Conservation (phyloP, 2,329 filamentous ascomycete species). For the Lachnellula arida region DNA sequence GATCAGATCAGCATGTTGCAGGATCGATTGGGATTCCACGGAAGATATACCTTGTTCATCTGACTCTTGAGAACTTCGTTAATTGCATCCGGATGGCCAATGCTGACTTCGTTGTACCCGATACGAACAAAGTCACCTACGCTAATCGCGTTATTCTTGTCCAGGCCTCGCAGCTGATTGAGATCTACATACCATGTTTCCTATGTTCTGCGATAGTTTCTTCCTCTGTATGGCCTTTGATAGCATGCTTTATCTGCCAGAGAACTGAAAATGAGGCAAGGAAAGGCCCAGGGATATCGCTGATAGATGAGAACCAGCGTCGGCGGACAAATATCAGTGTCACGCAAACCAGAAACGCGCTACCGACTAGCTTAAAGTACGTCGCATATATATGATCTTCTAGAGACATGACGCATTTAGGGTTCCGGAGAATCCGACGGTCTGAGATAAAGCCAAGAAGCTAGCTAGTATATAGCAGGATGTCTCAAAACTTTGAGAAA, state of each 20-base stretch:
- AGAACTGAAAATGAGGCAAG: slow-evolving; percentile 36
- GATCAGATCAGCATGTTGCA: not conserved
- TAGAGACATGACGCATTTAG: not conserved
- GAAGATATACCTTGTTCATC: slow-evolving; percentile 31
- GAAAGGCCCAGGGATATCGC: slow-evolving; percentile 39
- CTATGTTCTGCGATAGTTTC: slow-evolving; percentile 35
- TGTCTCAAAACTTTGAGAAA: too few relatives aligned
- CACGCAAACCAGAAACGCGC: not conserved
- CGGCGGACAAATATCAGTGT: not conserved
- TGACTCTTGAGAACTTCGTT: slow-evolving; percentile 33
- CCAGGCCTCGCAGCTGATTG: not conserved
- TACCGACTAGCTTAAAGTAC: not conserved
- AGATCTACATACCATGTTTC: slow-evolving; percentile 32
- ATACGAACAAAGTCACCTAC: slow-evolving; percentile 40
- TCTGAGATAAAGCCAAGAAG: too few relatives aligned
- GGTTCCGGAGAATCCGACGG: too few relatives aligned
- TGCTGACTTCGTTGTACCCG: slow-evolving; percentile 37
- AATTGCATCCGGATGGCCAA: slow-evolving; percentile 40
- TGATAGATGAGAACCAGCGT: slow-evolving; percentile 20
- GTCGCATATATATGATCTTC: not conserved
- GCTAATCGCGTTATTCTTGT: not conserved
- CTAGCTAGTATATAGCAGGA: too few relatives aligned
- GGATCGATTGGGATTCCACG: not conserved
- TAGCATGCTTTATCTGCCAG: slow-evolving; percentile 36
- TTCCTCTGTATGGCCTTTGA: slow-evolving; percentile 36